Evolutionary conservation across 1,284 basidiomycete genomes (phyloP).

Genomic region (Cryptococcus sp.): DNA sequence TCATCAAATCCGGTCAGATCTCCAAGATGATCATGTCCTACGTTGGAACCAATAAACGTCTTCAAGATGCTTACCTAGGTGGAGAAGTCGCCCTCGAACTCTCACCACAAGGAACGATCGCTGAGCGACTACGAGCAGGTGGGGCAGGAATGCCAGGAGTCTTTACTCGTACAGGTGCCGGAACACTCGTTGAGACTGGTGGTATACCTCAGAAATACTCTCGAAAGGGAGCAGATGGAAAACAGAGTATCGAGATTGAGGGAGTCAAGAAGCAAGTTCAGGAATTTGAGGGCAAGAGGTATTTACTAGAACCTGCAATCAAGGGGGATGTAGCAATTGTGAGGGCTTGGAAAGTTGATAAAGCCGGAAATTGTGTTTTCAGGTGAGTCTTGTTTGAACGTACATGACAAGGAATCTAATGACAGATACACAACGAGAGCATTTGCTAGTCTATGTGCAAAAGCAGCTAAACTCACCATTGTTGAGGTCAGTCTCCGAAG

Average conservation of each 20-base stretch:
- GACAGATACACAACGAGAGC: conserved; percentile 80
- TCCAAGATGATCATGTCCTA: conserved; percentile 82
- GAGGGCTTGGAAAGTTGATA: conserved; percentile 92
- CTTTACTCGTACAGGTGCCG: conserved; percentile 80
- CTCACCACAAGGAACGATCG: conserved; percentile 86
- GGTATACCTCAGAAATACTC: conserved; percentile 58
- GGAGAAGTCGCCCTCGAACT: conserved; percentile 82
- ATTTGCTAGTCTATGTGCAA: conserved; percentile 80
- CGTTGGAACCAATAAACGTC: conserved; percentile 60
- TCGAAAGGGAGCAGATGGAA: conserved; percentile 26
- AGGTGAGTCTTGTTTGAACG: conserved; percentile 52
- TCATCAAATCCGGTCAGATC: conserved; percentile 68
- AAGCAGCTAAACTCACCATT: conserved; percentile 83
- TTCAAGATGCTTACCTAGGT: conserved; percentile 63
- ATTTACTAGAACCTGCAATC: conserved; percentile 82
- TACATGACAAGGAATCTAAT: background rate
- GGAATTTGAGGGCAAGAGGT: conserved; percentile 75
- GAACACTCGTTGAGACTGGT: conserved; percentile 68
- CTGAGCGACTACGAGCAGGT: conserved; percentile 84
- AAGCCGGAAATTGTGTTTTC: conserved; percentile 80
- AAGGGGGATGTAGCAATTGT: conserved; percentile 84
- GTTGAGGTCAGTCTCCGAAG: conserved; percentile 64
- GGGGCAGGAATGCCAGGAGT: conserved; percentile 95
- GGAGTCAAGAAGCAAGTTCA: conserved; percentile 75
- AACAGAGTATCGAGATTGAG: conserved; percentile 55